A percentile compares a stretch with the other conserved stretches of the same genome.
Conservation (phyloP, 257 asterid species). For the Solanum sitiens region DNA sequence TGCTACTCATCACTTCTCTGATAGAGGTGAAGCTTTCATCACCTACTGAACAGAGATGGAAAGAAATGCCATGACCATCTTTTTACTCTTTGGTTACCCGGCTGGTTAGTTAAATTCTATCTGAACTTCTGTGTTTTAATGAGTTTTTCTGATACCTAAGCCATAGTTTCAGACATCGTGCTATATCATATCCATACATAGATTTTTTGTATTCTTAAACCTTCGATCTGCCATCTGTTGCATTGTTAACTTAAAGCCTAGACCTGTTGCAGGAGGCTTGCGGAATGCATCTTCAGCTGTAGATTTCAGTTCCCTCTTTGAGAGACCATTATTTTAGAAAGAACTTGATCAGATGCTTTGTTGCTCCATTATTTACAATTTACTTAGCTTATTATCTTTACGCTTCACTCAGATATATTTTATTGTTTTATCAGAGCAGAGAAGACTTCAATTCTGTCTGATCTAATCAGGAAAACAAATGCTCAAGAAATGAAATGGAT, state of each 20-base stretch:
- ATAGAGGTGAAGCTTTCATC: not conserved
- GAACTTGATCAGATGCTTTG: not conserved
- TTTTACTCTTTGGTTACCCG: not conserved
- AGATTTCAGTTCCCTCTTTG: not conserved
- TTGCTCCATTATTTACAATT: not conserved
- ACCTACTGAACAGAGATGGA: not conserved
- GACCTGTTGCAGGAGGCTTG: not conserved
- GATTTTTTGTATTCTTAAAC: not conserved
- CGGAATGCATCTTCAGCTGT: not conserved
- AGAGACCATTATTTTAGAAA: not conserved
- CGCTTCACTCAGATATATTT: slow-evolving; percentile 11
- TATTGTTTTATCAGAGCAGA: slow-evolving; percentile 44
- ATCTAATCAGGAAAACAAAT: slow-evolving; percentile 76
- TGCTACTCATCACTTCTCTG: not conserved
- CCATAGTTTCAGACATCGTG: not conserved
- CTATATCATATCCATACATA: not conserved
- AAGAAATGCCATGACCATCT: not conserved
- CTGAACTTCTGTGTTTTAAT: not conserved
- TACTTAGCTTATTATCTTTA: not conserved
- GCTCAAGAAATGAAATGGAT: slow-evolving; percentile 99
- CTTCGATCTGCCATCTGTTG: not conserved
- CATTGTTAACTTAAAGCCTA: not conserved
- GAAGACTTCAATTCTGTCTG: slow-evolving; percentile 63
- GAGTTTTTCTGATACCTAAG: not conserved
- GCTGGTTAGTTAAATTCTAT: not conserved